A percentile compares a stretch with the other conserved stretches of the same genome.
Evolutionary conservation across 148 eudicot genomes (phyloP).

Genomic region (Tetragonia tetragonoides): DNA sequence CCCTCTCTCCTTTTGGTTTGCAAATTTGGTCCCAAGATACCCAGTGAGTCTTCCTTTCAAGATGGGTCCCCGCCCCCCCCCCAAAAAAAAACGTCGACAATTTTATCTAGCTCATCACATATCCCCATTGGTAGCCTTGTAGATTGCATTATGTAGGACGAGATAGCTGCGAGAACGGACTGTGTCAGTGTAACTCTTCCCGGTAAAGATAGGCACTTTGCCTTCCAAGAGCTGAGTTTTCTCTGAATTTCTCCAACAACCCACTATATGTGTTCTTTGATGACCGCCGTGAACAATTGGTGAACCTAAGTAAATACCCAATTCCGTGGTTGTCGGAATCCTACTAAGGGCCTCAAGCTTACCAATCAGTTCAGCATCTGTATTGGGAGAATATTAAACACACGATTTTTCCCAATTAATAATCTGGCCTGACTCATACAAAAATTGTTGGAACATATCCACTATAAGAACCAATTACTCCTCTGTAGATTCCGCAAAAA

Average conservation of each 20-base stretch:
- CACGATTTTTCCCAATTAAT: background rate
- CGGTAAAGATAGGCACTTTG: background rate
- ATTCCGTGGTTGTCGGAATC: background rate
- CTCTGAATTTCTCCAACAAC: background rate
- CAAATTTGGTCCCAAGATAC: background rate
- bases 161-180: background rate
- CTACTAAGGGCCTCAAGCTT: background rate
- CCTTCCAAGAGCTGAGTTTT: background rate
- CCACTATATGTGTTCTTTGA: background rate
- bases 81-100: background rate
- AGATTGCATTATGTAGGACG: background rate
- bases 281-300: background rate
- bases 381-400: background rate
- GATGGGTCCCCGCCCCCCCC: background rate
- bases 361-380: background rate
- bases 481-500: no score
- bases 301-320: background rate
- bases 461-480: no score
- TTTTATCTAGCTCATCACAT: no score
- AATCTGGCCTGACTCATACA: background rate
- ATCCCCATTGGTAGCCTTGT: background rate
- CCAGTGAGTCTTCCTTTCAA: background rate
- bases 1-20: background rate
- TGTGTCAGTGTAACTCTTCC: background rate
- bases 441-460: no score